phyloP scores from a whole-genome alignment of 306 rosid genomes.

The Boehmeria nivea region DNA sequence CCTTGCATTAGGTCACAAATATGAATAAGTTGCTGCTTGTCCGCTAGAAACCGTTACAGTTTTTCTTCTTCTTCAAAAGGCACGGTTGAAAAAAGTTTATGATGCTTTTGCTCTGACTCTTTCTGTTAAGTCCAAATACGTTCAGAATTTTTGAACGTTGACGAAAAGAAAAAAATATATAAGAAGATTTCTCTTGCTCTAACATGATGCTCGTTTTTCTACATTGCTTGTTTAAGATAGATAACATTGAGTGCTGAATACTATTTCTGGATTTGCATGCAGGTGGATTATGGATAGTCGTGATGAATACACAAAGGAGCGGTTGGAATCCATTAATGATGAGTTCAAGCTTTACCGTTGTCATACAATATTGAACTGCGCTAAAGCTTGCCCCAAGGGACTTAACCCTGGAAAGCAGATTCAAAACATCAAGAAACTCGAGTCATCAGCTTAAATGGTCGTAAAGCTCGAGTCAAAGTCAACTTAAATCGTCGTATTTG shows the following conservation, averaged over 20 bases:
- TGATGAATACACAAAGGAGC: slow-evolving; percentile 85
- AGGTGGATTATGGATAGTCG: slow-evolving; percentile 99
- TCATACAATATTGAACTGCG: slow-evolving; percentile 96
- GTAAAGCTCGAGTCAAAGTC: not conserved
- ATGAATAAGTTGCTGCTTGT: too few species aligned
- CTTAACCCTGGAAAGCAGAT: slow-evolving; percentile 97
- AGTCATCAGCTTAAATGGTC: slow-evolving; percentile 22
- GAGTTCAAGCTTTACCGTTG: slow-evolving; percentile 99
- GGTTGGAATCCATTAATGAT: slow-evolving; percentile 82
- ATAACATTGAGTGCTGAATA: slow-evolving; percentile 2
- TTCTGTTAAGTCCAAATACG: too few species aligned
- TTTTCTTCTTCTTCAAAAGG: too few species aligned
- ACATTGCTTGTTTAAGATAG: too few species aligned
- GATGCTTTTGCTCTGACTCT: too few species aligned
- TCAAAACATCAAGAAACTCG: slow-evolving; percentile 63
- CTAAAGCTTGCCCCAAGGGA: slow-evolving; percentile 97
- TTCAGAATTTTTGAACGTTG: too few species aligned
- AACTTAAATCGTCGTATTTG: slow-evolving; percentile 18
- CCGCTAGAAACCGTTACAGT: too few species aligned
- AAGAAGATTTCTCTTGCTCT: too few species aligned
- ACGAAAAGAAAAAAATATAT: too few species aligned
- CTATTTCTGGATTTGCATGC: slow-evolving; percentile 25
- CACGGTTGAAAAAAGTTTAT: too few species aligned
- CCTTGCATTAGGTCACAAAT: too few species aligned
- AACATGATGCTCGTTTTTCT: too few species aligned